Evolutionary conservation across 345 rosid species (phyloP).

Genomic region (Ceriops decandra): DNA sequence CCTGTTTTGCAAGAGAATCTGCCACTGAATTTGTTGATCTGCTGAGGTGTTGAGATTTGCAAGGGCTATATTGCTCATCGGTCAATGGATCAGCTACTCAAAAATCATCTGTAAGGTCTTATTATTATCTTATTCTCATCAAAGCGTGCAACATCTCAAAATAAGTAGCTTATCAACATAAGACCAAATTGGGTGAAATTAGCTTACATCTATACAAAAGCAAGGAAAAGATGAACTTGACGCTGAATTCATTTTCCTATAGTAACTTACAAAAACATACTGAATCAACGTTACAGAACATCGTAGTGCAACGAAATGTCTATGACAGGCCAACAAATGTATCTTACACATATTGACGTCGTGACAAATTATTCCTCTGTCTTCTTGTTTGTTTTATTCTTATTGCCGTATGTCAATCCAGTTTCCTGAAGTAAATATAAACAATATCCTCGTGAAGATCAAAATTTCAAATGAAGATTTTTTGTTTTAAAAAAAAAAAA

Average conservation of each 20-base stretch:
- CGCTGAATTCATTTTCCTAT: background rate
- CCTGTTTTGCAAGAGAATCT: too few species aligned
- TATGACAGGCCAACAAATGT: background rate
- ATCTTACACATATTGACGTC: slow-evolving; percentile 17
- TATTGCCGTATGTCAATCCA: slow-evolving; percentile 66
- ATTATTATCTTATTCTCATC: too few species aligned
- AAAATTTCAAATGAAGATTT: background rate
- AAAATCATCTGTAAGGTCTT: too few species aligned
- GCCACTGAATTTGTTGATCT: too few species aligned
- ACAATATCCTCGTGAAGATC: background rate
- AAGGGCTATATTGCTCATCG: too few species aligned
- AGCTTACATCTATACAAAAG: too few species aligned
- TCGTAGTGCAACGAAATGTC: background rate
- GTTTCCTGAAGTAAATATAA: slow-evolving; percentile 41
- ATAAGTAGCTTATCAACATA: too few species aligned
- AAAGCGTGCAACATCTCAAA: too few species aligned
- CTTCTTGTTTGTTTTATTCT: slow-evolving; percentile 40
- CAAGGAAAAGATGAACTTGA: background rate
- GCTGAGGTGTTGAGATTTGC: too few species aligned
- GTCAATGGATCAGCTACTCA: too few species aligned
- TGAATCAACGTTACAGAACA: background rate
- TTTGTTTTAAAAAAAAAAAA: background rate
- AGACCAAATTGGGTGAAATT: too few species aligned
- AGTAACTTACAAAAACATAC: background rate
- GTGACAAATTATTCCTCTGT: slow-evolving; percentile 21